phyloP scores from a whole-genome alignment of 176 grass and related monocot species.

The Elaeis guineensis region DNA sequence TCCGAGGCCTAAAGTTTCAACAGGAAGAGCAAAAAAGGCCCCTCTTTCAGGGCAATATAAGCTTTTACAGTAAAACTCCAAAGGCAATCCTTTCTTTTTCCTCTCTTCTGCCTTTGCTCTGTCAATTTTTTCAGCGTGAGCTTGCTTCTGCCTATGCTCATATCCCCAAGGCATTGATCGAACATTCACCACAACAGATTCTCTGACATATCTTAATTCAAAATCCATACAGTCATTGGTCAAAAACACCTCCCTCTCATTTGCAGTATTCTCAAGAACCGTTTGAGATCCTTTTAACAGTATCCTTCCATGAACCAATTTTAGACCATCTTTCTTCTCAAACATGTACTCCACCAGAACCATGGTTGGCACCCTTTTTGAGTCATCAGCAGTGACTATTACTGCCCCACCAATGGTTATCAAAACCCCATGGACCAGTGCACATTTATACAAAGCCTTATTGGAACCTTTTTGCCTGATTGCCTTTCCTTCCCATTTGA shows the following conservation, averaged over 20 bases:
- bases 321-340: slow-evolving; percentile 49
- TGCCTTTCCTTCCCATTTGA: slow-evolving; percentile 31
- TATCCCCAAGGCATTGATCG: slow-evolving; percentile 72
- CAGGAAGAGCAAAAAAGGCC: slow-evolving; percentile 62
- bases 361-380: slow-evolving; percentile 29
- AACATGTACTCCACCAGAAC: slow-evolving; percentile 91
- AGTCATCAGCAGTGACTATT: slow-evolving; percentile 49
- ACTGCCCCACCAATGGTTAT: slow-evolving; percentile 45
- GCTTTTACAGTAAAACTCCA: slow-evolving; percentile 77
- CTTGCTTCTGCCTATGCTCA: slow-evolving; percentile 76
- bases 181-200: slow-evolving; percentile 59
- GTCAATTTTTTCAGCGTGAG: slow-evolving; percentile 53
- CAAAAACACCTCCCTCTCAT: slow-evolving; percentile 89
- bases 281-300: slow-evolving; percentile 66
- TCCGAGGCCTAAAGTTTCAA: slow-evolving; percentile 68
- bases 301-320: slow-evolving; percentile 83
- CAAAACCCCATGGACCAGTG: slow-evolving; percentile 40
- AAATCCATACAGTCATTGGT: slow-evolving; percentile 86
- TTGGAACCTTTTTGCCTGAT: slow-evolving; percentile 32
- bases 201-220: slow-evolving; percentile 72
- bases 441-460: slow-evolving; percentile 46
- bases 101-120: slow-evolving; percentile 64
- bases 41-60: slow-evolving; percentile 86
- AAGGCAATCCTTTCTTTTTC: slow-evolving; percentile 76
- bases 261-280: slow-evolving; percentile 87